Conservation (phyloP, 495 filamentous ascomycete genomes). For the Hamigera avellanea region DNA sequence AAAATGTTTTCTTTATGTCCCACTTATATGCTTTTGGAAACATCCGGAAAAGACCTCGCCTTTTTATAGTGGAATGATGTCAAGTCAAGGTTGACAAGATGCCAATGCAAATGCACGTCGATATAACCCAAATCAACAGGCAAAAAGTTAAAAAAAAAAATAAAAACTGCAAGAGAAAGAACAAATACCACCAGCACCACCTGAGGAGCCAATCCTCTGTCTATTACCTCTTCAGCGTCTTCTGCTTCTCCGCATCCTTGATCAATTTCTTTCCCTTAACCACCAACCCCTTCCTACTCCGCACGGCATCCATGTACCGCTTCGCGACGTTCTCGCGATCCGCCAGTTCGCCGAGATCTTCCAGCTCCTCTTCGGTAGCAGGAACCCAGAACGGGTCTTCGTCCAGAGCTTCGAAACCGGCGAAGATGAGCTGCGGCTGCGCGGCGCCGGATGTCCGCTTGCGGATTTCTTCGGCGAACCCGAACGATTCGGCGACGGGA, state of each 20-base stretch:
- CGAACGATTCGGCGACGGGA: conserved; percentile 89
- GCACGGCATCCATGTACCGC: conserved; percentile 84
- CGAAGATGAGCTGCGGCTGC: conserved; percentile 84
- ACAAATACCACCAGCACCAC: too few relatives aligned
- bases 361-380: conserved; percentile 89
- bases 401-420: conserved; percentile 76
- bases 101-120: too few relatives aligned
- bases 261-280: conserved; percentile 72
- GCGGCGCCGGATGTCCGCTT: conserved; percentile 87
- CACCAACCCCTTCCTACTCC: conserved; percentile 73
- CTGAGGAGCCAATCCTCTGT: too few relatives aligned
- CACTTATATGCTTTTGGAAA: too few relatives aligned
- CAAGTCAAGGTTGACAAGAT: too few relatives aligned
- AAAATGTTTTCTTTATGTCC: too few relatives aligned
- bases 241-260: conserved; percentile 92
- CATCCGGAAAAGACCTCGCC: too few relatives aligned
- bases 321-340: conserved; percentile 94
- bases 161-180: too few relatives aligned
- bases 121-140: too few relatives aligned
- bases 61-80: too few relatives aligned
- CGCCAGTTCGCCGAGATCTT: conserved; percentile 88
- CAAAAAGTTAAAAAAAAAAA: too few relatives aligned
- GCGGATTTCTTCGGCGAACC: conserved; percentile 90
- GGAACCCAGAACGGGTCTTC: conserved; percentile 98
- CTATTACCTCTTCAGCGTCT: conserved; percentile 81